Evolutionary conservation across 2,329 filamentous ascomycete species (phyloP).

Genomic region (Lasiodiplodia hormozganensis): DNA sequence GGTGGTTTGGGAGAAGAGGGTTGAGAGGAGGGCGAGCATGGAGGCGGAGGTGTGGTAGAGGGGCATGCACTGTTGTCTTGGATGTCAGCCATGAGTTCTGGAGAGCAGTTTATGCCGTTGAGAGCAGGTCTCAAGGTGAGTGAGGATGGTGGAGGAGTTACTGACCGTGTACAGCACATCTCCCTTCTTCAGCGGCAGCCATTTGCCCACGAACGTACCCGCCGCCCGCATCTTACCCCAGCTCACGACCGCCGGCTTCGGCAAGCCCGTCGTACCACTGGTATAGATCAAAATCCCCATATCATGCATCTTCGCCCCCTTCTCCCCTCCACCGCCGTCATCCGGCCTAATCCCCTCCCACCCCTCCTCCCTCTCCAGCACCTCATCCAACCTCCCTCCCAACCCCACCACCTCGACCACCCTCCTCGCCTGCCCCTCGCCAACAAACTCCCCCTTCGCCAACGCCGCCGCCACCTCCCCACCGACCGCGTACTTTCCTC

Average conservation of each 20-base stretch:
- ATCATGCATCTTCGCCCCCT: slow-evolving; percentile 2
- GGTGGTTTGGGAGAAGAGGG: slow-evolving; percentile 51
- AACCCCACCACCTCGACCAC: slow-evolving; percentile 38
- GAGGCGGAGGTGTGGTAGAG: slow-evolving; percentile 78
- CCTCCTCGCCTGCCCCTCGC: slow-evolving; percentile 49
- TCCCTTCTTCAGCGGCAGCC: slow-evolving; percentile 43
- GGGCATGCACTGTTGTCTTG: slow-evolving; percentile 65
- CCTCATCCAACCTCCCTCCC: slow-evolving; percentile 35
- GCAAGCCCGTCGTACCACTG: slow-evolving; percentile 76
- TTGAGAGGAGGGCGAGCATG: slow-evolving; percentile 62
- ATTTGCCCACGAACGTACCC: slow-evolving; percentile 43
- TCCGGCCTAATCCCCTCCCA: slow-evolving; percentile 49
- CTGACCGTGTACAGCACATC: slow-evolving; percentile 70
- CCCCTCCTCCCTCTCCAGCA: slow-evolving; percentile 31
- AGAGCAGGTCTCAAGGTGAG: too few species aligned
- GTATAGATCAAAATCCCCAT: slow-evolving; percentile 68
- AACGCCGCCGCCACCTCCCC: slow-evolving; percentile 42
- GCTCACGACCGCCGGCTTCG: slow-evolving; percentile 68
- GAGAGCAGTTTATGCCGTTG: not conserved
- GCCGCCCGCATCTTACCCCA: slow-evolving; percentile 47
- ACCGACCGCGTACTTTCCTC: slow-evolving; percentile 49
- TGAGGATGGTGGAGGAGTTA: not conserved
- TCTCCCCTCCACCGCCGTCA: slow-evolving; percentile 49
- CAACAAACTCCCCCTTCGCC: slow-evolving; percentile 48
- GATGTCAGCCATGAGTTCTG: not conserved